Evolutionary conservation across 768 basidiomycete species (phyloP), one percentile per base, ranked within the genome.

Genomic region (Leccinellum luteum): DNA sequence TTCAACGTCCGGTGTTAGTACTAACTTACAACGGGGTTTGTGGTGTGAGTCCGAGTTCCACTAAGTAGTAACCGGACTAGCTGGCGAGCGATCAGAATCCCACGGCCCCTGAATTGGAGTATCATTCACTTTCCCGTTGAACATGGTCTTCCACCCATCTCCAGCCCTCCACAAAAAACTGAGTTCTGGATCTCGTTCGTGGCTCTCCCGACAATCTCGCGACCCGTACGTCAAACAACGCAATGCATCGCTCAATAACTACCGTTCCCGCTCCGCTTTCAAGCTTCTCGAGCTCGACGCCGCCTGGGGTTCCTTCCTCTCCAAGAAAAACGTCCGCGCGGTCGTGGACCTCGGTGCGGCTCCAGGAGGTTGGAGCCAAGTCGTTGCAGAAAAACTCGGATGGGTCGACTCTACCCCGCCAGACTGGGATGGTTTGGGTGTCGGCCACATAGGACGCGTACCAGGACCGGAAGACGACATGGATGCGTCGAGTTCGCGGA

Each of bases 321-420:
- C 70, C 17, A 72, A 78, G 47, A 69, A 73, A 25, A 79, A 87
- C 54, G 82, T 89, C 5, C 76, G 70, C 2, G 77, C 81, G 17
- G 84, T 96, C 0, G 84, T 95, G 1, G 95, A 97, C 72, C 81
- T 97, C 21, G 95, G 96, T 15, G 91, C 91, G 0, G 92, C 94
- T 0, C 96, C 95, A 0, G 94, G 94, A 0, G 93, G 93, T 0
- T 98, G 96, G 95, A 89, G 88, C 51, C 94, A 97, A 67, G 94
- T 94, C 12, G 85, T 84, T 14, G 81, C 84, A 0, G 77, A 76
- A 31, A 80, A 82, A 55, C 68, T 91, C n/a, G 85, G 86, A 3
- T 84, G 81, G 79, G 63, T 61, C 31, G 58, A 64, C 27, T 38
- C 27, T 9, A 49, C 58, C 32, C 28, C 51, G 23, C 31, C 56